Evolutionary conservation across 495 filamentous ascomycete genomes (phyloP), one percentile per base, ranked within the genome.

Genomic region (Neurospora sp.): DNA sequence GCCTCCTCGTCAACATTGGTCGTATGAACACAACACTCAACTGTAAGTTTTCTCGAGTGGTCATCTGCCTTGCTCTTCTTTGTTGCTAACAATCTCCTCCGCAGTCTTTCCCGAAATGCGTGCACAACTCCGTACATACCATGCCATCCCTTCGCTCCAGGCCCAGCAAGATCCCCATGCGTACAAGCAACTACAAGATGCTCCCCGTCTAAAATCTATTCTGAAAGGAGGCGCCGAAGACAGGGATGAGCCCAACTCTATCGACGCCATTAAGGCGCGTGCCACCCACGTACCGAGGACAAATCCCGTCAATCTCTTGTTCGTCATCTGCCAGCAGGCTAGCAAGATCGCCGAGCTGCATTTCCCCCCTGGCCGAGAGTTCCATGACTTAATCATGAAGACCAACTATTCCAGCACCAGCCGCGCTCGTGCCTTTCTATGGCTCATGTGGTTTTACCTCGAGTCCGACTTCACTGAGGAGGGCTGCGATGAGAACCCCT

Each of bases 381-480:
- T 99, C 82, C 97, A 97, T 79, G 96, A 99, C 77, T 88, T 99
- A 4, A 91, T 99, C 74, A 98, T 98, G 94, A 88, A 93, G 76
- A 89, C 89, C 4, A 92, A 91, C 28, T 85, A 94, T 36, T 94
- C 92, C 71, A 97, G 94, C 79, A 83, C 86, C 77, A 95, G 91
- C 77, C 88, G 96, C 72, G 96, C 96, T 1, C 91, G 83, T 71
- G 95, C 94, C 2, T 99, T 99, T 79, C 83, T 99, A 19, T 99
- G 96, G 96, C 81, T 99, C 74, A 97, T 99, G 90, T 99, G 96
- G 96, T 97, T 93, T 85, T 98, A 99, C 81, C 85, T 98, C n/a
- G 96, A 99, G 82, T 95, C 94, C 70, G 92, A 98, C 79, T 98
- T 97, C 78, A 90, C 90, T 5, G 86, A 88, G 69, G 92, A 97